These are phyloP conservation scores for Candida xiaguanensis DNA, from an alignment of 805 yeast genomes.

Conservation along the genomic window DNA sequence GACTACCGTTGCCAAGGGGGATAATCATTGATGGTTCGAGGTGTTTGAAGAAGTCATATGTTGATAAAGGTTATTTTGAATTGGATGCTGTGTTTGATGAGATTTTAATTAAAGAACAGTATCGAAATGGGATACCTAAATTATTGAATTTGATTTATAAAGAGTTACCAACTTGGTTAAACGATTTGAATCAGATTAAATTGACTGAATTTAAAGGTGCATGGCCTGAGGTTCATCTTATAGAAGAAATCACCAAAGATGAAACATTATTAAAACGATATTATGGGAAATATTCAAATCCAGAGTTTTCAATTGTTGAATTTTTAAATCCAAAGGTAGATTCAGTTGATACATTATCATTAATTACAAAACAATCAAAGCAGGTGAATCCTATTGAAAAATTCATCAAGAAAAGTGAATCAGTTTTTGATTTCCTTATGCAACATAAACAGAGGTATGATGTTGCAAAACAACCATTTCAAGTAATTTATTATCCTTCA, in stretches of 20 bases:
- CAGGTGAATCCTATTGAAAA: neutral
- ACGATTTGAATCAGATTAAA: slow-evolving; percentile 16
- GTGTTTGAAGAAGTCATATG: neutral
- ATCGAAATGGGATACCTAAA: slow-evolving; percentile 15
- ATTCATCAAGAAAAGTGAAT: slow-evolving; percentile 11
- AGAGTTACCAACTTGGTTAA: slow-evolving; percentile 15
- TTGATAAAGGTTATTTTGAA: neutral
- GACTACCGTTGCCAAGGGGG: slow-evolving; percentile 6
- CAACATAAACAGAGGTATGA: slow-evolving; percentile 14
- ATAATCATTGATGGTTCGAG: slow-evolving; percentile 5
- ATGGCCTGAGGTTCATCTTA: slow-evolving; percentile 37
- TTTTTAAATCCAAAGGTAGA: neutral
- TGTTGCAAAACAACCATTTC: slow-evolving; percentile 26
- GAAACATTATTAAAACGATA: neutral
- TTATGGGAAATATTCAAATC: neutral
- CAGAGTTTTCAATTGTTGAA: neutral
- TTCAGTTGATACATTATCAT: neutral
- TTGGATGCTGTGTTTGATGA: slow-evolving; percentile 15
- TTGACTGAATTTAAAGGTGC: slow-evolving; percentile 18
- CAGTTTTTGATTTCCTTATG: slow-evolving; percentile 19
- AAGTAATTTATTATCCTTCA: slow-evolving; percentile 28
- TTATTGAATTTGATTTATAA: slow-evolving; percentile 30
- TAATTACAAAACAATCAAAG: neutral
- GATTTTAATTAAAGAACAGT: slow-evolving; percentile 26
- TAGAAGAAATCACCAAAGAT: slow-evolving; percentile 16